These are phyloP conservation scores for Daldinia caldariorum DNA, from an alignment of 495 filamentous ascomycete genomes.

Conservation along the genomic window DNA sequence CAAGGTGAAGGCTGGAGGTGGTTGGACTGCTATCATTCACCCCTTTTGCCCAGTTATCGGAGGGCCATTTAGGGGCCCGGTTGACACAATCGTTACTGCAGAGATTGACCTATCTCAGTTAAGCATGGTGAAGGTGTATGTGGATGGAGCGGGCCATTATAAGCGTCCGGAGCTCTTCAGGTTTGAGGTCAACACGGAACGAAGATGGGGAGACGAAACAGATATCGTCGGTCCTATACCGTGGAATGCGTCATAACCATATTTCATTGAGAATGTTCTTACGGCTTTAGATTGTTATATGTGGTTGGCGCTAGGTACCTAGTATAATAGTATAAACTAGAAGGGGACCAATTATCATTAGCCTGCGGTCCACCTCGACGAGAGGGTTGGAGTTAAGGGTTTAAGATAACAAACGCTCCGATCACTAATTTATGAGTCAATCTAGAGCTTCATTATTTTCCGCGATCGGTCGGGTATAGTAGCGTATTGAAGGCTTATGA, in stretches of 20 bases:
- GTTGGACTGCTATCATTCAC: slow-evolving; percentile 53
- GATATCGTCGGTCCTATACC: slow-evolving; percentile 42
- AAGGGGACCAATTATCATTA: too few species aligned
- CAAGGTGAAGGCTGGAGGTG: slow-evolving; percentile 52
- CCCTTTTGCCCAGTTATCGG: slow-evolving; percentile 50
- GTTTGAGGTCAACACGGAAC: slow-evolving; percentile 46
- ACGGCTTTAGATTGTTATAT: not conserved
- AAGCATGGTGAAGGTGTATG: slow-evolving; percentile 52
- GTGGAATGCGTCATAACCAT: slow-evolving; percentile 26
- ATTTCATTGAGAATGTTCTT: not conserved
- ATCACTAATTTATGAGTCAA: too few species aligned
- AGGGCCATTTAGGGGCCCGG: slow-evolving; percentile 48
- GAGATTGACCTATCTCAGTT: slow-evolving; percentile 55
- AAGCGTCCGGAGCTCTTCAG: slow-evolving; percentile 54
- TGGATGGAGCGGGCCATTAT: slow-evolving; percentile 55
- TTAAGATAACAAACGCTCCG: too few species aligned
- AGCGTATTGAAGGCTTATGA: not conserved
- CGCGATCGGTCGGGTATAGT: slow-evolving; percentile 30
- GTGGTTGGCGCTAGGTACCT: not conserved
- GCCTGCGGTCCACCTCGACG: too few species aligned
- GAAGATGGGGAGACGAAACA: slow-evolving; percentile 51
- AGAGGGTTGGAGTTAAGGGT: too few species aligned
- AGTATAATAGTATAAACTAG: too few species aligned
- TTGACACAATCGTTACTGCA: slow-evolving; percentile 49
- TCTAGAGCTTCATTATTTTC: slow-evolving; percentile 6